phyloP scores from a whole-genome alignment of 176 grass and related monocot genomes.

The Aegilops sharonensis region DNA sequence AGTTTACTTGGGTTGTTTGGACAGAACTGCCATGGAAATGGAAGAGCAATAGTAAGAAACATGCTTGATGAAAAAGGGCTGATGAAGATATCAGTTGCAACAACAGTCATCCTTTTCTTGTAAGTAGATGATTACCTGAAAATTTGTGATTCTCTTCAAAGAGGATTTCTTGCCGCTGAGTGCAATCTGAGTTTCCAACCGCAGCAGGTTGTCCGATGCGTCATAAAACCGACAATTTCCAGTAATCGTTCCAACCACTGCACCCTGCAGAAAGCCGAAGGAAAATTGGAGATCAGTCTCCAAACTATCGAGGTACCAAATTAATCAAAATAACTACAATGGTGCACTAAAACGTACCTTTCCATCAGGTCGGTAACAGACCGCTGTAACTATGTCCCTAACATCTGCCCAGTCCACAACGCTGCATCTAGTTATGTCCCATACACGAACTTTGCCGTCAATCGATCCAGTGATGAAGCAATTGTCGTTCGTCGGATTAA shows the following conservation, averaged over 20 bases:
- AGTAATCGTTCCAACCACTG: constrained; percentile 65
- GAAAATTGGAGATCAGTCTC: constrained; percentile 16
- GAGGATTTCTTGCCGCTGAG: constrained; percentile 70
- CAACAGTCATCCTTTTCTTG: not conserved
- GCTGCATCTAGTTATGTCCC: constrained; percentile 60
- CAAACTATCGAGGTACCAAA: not conserved
- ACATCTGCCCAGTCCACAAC: constrained; percentile 84
- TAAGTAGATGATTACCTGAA: constrained; percentile 64
- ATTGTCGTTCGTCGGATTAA: constrained; percentile 62
- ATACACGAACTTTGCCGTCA: constrained; percentile 96
- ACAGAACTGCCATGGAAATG: constrained; percentile 60
- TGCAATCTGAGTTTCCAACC: constrained; percentile 54
- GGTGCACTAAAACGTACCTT: constrained; percentile 53
- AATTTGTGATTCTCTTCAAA: constrained; percentile 69
- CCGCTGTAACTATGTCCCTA: constrained; percentile 81
- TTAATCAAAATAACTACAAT: not conserved
- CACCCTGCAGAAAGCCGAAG: constrained; percentile 34
- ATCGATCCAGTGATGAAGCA: constrained; percentile 91
- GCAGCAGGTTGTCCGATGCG: constrained; percentile 60
- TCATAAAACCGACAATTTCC: constrained; percentile 85
- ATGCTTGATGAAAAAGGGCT: constrained; percentile 15
- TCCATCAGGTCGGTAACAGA: constrained; percentile 75
- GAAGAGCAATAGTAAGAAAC: constrained; percentile 23
- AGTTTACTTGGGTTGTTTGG: constrained; percentile 59
- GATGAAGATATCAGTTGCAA: not conserved